phyloP scores from a whole-genome alignment of 2,329 filamentous ascomycete genomes.

The Aspergillus fumigatus region DNA sequence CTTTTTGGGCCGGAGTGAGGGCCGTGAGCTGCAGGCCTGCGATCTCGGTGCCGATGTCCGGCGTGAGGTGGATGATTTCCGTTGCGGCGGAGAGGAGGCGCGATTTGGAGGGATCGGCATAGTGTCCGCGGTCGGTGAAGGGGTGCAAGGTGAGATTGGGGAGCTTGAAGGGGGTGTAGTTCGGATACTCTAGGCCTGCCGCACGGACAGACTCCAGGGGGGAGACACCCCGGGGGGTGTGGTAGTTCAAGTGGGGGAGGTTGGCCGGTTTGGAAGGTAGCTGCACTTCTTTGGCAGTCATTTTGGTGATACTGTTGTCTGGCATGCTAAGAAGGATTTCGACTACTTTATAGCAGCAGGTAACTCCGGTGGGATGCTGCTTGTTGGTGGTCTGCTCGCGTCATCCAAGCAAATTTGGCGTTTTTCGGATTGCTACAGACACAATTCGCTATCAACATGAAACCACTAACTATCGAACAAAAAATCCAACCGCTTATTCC shows the following conservation, averaged over 20 bases:
- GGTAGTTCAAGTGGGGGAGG: slow-evolving; percentile 2
- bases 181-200: slow-evolving; percentile 4
- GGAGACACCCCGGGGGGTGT: background rate
- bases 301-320: too few species aligned
- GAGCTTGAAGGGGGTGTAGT: slow-evolving; percentile 20
- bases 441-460: too few species aligned
- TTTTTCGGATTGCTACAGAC: too few species aligned
- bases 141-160: slow-evolving; percentile 34
- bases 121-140: slow-evolving; percentile 34
- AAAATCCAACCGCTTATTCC: slow-evolving; percentile 53
- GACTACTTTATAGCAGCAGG: too few species aligned
- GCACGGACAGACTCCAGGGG: slow-evolving; percentile 3
- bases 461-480: slow-evolving; percentile 50
- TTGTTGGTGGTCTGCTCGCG: too few species aligned
- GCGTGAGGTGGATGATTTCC: slow-evolving; percentile 12
- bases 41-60: slow-evolving; percentile 46
- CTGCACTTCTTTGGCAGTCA: too few species aligned
- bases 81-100: slow-evolving; percentile 2
- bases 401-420: too few species aligned
- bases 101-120: slow-evolving; percentile 38
- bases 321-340: too few species aligned
- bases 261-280: background rate
- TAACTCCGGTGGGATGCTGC: too few species aligned
- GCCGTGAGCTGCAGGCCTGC: slow-evolving; percentile 47
- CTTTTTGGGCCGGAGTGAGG: slow-evolving; percentile 47